Percentiles rank a stretch among this genome's conserved stretches.
These are phyloP conservation scores for Prillingera fragicola DNA, from an alignment of 1,284 basidiomycete species.

Conservation along the genomic window DNA sequence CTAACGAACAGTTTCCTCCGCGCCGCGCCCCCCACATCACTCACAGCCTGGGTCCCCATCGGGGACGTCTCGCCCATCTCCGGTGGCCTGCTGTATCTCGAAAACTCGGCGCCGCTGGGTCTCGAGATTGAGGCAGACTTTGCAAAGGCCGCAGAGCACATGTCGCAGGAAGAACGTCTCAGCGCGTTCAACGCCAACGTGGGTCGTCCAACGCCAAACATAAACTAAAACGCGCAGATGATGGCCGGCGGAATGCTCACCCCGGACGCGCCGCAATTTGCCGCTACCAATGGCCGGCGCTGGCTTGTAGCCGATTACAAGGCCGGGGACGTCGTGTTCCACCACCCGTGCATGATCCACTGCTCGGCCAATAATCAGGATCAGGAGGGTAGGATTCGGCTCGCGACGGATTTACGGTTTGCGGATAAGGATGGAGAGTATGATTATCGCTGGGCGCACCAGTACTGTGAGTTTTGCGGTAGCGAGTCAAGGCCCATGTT, in stretches of 20 bases:
- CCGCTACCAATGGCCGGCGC: conserved; percentile 3
- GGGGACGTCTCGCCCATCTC: conserved; percentile 21
- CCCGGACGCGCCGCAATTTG: conserved; percentile 8
- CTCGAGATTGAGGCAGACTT: conserved; percentile 26
- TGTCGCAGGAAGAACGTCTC: conserved; percentile 20
- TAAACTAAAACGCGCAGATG: conserved; percentile 5
- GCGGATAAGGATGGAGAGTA: conserved; percentile 7
- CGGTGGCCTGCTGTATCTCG: conserved; percentile 32
- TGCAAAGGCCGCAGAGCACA: conserved; percentile 4
- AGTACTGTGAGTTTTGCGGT: background rate
- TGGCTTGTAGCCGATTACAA: conserved; percentile 18
- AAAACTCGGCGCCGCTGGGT: conserved; percentile 18
- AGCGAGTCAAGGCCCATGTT: no score
- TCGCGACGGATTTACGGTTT: conserved; percentile 16
- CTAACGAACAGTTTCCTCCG: conserved; percentile 3
- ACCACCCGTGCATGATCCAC: conserved; percentile 15
- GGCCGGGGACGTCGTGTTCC: conserved; percentile 22
- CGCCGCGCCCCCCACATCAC: conserved; percentile 7
- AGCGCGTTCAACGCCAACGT: conserved; percentile 29
- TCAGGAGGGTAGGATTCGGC: conserved; percentile 8
- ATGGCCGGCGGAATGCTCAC: conserved; percentile 11
- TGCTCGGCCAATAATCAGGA: conserved; percentile 14
- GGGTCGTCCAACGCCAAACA: background rate
- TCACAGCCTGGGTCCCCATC: conserved; percentile 33
- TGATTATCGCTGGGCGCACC: conserved; percentile 11